These are phyloP conservation scores for Veloboletus limbatus DNA, from an alignment of 1,284 basidiomycete genomes.

Conservation along the genomic window DNA sequence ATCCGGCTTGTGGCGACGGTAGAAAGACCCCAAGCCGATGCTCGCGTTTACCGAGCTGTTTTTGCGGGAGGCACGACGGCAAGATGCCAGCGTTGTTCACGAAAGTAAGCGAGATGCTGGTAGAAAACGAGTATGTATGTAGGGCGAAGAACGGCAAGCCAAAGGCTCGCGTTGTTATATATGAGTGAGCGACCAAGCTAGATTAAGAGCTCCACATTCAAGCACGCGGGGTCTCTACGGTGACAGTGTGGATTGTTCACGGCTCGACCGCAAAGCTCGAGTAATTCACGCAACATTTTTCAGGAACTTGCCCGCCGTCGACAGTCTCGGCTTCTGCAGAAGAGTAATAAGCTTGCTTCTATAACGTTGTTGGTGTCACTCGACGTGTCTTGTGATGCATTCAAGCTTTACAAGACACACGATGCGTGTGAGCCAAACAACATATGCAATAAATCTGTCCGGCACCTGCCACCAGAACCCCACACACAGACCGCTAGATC, in stretches of 20 bases:
- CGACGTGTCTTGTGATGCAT: conserved; percentile 14
- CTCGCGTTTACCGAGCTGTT: conserved; percentile 25
- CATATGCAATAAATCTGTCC: too few relatives aligned
- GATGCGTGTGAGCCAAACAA: conserved; percentile 12
- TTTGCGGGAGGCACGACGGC: conserved; percentile 12
- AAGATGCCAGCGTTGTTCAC: conserved; percentile 15
- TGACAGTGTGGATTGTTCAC: too few relatives aligned
- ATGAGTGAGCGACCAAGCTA: conserved; percentile 4
- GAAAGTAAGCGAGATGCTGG: background rate
- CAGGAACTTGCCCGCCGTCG: conserved; percentile 24
- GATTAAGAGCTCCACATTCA: too few relatives aligned
- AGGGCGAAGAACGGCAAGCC: too few relatives aligned
- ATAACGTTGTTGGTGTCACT: conserved; percentile 29
- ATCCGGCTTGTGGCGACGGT: conserved; percentile 20
- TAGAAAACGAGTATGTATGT: too few relatives aligned
- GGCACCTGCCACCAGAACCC: too few relatives aligned
- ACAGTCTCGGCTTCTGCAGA: conserved; percentile 14
- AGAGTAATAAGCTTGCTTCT: conserved; percentile 31
- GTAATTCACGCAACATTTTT: conserved; percentile 18
- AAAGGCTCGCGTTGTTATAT: conserved; percentile 28
- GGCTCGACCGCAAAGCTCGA: too few relatives aligned
- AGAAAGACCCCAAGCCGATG: conserved; percentile 10
- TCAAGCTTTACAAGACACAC: conserved; percentile 9
- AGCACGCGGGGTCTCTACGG: conserved; percentile 33
- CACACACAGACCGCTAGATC: too few relatives aligned